Percentiles rank a stretch among this genome's conserved stretches.
phyloP scores from a whole-genome alignment of 495 filamentous ascomycete genomes.

The Penicillium pulvis region DNA sequence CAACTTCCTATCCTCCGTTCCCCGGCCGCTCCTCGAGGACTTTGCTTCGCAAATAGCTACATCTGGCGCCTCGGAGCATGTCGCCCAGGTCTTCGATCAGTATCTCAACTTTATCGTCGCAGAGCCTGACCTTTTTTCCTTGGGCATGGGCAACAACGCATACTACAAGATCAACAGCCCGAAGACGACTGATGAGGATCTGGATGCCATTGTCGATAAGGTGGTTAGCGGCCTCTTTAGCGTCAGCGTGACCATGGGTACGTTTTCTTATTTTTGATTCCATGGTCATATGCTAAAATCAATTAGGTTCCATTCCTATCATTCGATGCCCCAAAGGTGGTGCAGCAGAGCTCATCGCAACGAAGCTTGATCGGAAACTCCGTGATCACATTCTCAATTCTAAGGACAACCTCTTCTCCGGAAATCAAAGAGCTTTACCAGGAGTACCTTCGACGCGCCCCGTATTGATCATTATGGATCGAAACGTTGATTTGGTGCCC shows the following conservation, averaged over 20 bases:
- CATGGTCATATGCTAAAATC: neutral
- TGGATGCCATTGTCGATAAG: slow-evolving; percentile 82
- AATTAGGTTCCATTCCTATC: slow-evolving; percentile 80
- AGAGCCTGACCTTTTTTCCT: slow-evolving; percentile 93
- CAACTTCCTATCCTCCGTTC: slow-evolving; percentile 95
- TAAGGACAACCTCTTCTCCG: slow-evolving; percentile 90
- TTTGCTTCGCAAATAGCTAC: slow-evolving; percentile 87
- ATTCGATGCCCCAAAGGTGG: slow-evolving; percentile 90
- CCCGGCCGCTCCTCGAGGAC: slow-evolving; percentile 89
- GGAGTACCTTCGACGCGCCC: slow-evolving; percentile 73
- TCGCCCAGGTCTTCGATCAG: slow-evolving; percentile 94
- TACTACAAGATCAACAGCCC: slow-evolving; percentile 96
- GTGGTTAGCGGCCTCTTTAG: slow-evolving; percentile 95
- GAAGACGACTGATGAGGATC: slow-evolving; percentile 83
- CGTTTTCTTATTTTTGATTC: slow-evolving; percentile 13
- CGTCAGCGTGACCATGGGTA: slow-evolving; percentile 95
- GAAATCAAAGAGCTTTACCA: slow-evolving; percentile 48
- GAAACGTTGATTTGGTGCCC: slow-evolving; percentile 94
- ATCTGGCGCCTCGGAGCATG: slow-evolving; percentile 79
- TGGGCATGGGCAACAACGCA: slow-evolving; percentile 84
- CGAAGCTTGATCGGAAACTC: slow-evolving; percentile 91
- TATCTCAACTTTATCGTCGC: slow-evolving; percentile 97
- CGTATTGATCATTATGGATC: slow-evolving; percentile 86
- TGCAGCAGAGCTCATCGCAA: slow-evolving; percentile 91
- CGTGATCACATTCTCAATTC: slow-evolving; percentile 97